Base-by-base conservation (phyloP, 306 rosid species). In the Vigna reflexopilosa region DNA sequence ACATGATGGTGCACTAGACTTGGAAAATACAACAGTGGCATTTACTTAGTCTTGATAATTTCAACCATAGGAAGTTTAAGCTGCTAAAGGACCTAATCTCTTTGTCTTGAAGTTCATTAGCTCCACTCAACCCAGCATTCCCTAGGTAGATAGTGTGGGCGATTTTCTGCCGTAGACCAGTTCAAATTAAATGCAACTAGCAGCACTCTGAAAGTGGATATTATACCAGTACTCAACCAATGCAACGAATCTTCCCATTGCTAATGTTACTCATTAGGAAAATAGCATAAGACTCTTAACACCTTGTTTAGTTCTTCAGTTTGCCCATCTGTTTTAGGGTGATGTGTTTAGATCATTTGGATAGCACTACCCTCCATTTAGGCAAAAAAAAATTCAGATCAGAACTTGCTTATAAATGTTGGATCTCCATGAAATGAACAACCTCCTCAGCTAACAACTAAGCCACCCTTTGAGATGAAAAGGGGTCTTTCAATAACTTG, bases 81-180 rank as follows among this genome's bases (percentile, higher is more conserved):
- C 49, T 44, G 49, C 49, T 11, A 3, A 45, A 45, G 50, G 50
- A 45, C 5, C 50, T 45, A 2, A 45, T 45, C 50, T 45, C 50
- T 44, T 44, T 45, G 1, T 45, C 50, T 12, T 45, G 50, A 45
- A 12, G 15, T 11, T 45, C 67, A 62, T 32, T 62, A 20, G 38
- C 44, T 62, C 36, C 67, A 62, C 32, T 62, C 67, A 62, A 30
- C 45, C 67, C 32, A 62, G 20, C 67, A 30, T 61, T 28, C 40
- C 42, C 67, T 2, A 28, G 22, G 67, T 30, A 62, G 44, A 32
- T 16, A 15, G 22, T 15, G 45, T 62, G 22, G 45, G 24, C 3
- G 45, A 44, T 32, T 62, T 62, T 14, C 67, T 62, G 44, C 45
- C 6, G 2, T 32, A 3, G 22, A 15, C 12, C 45, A 62, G 17